These are phyloP conservation scores for Vishniacozyma victoriae DNA, from an alignment of 768 basidiomycete species.

Conservation along the genomic window DNA sequence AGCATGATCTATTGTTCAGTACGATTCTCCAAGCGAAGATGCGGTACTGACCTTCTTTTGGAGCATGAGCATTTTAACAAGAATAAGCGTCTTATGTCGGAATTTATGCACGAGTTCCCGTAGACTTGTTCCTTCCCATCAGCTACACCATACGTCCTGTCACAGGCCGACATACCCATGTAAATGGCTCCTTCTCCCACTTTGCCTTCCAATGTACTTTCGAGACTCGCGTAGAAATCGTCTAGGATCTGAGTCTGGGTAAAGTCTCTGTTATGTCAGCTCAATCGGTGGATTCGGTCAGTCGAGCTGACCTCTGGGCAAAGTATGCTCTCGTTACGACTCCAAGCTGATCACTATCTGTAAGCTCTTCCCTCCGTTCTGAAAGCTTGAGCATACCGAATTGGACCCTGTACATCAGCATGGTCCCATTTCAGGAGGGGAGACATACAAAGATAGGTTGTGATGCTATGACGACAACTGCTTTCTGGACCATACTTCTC, in stretches of 20 bases:
- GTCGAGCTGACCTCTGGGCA: slow-evolving; percentile 59
- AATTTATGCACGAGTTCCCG: slow-evolving; percentile 90
- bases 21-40: neutral
- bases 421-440: neutral
- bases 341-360: slow-evolving; percentile 73
- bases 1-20: slow-evolving; percentile 70
- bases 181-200: slow-evolving; percentile 89
- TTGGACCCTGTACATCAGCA: slow-evolving; percentile 57
- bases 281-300: neutral
- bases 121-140: slow-evolving; percentile 52
- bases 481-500: slow-evolving; percentile 93
- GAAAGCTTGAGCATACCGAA: slow-evolving; percentile 59
- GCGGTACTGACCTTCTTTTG: slow-evolving; percentile 70
- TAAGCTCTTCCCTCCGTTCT: neutral
- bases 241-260: slow-evolving; percentile 79
- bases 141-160: slow-evolving; percentile 50
- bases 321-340: slow-evolving; percentile 90
- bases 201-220: slow-evolving; percentile 65
- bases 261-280: slow-evolving; percentile 62
- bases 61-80: slow-evolving; percentile 89
- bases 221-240: slow-evolving; percentile 74
- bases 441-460: slow-evolving; percentile 47
- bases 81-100: slow-evolving; percentile 80
- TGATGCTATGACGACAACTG: slow-evolving; percentile 81
- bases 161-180: slow-evolving; percentile 62